These are phyloP conservation scores for Microcos paniculata DNA, from an alignment of 345 rosid species.

Conservation along the genomic window DNA sequence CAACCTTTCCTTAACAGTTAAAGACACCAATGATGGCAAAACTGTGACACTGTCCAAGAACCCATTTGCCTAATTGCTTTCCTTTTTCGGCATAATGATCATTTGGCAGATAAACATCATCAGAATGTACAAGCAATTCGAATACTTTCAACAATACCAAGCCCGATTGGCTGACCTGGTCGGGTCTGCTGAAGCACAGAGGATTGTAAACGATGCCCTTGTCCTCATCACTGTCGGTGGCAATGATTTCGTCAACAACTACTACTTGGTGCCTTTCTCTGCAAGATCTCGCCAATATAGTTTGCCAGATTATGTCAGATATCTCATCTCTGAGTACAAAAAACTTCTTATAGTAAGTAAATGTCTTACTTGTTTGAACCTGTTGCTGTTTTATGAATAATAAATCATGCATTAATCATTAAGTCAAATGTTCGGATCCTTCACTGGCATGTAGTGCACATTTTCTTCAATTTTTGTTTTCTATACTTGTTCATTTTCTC, in stretches of 20 bases:
- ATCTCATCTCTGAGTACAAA: conserved; percentile 54
- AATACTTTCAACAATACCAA: conserved; percentile 73
- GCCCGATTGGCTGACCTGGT: conserved; percentile 45
- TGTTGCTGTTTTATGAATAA: neutral
- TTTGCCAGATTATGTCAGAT: conserved; percentile 46
- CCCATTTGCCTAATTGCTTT: neutral
- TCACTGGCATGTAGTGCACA: neutral
- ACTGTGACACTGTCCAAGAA: neutral
- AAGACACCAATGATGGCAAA: neutral
- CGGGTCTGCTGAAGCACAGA: conserved; percentile 46
- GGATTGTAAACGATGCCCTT: conserved; percentile 57
- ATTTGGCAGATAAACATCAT: conserved; percentile 62
- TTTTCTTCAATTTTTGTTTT: neutral
- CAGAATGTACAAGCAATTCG: conserved; percentile 57
- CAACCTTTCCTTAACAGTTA: neutral
- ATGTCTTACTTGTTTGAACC: no score
- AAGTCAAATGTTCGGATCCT: no score
- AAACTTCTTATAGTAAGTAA: conserved; percentile 43
- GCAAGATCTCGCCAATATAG: conserved; percentile 57
- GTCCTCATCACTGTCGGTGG: conserved; percentile 76
- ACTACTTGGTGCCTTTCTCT: conserved; percentile 64
- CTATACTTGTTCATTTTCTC: neutral
- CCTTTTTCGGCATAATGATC: neutral
- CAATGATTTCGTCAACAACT: conserved; percentile 90
- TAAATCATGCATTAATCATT: neutral